phyloP scores from a whole-genome alignment of 1,284 basidiomycete species.

The Cryptococcus neoformans region DNA sequence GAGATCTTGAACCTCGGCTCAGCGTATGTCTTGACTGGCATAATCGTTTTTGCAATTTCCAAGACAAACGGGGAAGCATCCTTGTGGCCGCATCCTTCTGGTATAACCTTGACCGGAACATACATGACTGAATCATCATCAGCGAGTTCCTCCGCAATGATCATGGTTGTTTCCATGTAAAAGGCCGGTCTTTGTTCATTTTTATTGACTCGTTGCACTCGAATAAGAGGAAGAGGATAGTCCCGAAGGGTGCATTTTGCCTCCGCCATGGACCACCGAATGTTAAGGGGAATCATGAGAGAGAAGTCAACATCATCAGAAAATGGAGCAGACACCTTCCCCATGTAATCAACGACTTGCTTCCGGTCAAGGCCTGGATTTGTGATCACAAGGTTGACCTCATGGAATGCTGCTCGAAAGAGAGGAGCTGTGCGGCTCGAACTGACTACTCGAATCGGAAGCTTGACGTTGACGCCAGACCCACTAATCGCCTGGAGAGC shows the following conservation, averaged over 20 bases:
- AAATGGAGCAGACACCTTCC: slow-evolving; percentile 53
- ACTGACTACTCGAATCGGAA: slow-evolving; percentile 53
- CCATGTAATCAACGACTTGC: slow-evolving; percentile 56
- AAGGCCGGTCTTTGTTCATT: slow-evolving; percentile 14
- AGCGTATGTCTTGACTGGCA: slow-evolving; percentile 93
- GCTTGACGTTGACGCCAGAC: slow-evolving; percentile 16
- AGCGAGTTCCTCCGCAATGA: slow-evolving; percentile 87
- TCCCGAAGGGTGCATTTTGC: slow-evolving; percentile 71
- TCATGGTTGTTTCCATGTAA: slow-evolving; percentile 67
- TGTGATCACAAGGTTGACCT: slow-evolving; percentile 60
- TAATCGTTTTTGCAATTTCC: slow-evolving; percentile 82
- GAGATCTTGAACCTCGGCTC: slow-evolving; percentile 67
- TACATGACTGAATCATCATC: slow-evolving; percentile 67
- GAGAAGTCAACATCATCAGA: slow-evolving; percentile 69
- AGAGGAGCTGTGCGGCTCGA: slow-evolving; percentile 63
- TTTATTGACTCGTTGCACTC: slow-evolving; percentile 44
- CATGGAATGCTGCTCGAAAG: slow-evolving; percentile 65
- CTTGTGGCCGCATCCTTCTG: slow-evolving; percentile 55
- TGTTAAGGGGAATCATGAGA: slow-evolving; percentile 77
- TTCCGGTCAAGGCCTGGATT: slow-evolving; percentile 55
- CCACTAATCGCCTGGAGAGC: slow-evolving; percentile 41
- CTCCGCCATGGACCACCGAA: slow-evolving; percentile 66
- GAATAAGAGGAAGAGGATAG: slow-evolving; percentile 56
- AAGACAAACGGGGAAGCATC: slow-evolving; percentile 62
- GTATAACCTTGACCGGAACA: slow-evolving; percentile 64